These are phyloP conservation scores for Trapa bicornis DNA, from an alignment of 345 rosid species.

Conservation along the genomic window DNA sequence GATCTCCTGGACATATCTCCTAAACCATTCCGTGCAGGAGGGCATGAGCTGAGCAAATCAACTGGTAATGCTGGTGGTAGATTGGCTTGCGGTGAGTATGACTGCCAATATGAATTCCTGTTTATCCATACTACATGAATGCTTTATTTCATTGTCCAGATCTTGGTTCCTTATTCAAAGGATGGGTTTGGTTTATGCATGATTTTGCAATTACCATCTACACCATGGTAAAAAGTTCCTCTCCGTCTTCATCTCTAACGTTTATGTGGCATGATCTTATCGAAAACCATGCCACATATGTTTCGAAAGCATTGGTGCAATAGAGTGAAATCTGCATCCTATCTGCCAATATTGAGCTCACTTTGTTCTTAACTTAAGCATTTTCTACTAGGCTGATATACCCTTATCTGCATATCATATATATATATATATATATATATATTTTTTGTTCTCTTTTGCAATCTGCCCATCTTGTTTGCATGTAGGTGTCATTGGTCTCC, in stretches of 20 bases:
- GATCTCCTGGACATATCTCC: not conserved
- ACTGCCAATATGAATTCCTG: not conserved
- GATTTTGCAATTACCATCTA: no score
- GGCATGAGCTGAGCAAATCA: constrained; percentile 77
- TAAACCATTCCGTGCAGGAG: constrained; percentile 31
- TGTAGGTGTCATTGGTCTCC: constrained; percentile 47
- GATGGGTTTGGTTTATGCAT: not conserved
- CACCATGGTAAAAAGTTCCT: no score
- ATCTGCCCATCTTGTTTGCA: not conserved
- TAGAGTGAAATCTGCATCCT: not conserved
- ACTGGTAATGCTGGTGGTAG: constrained; percentile 95
- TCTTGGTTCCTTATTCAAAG: not conserved
- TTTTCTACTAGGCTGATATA: not conserved
- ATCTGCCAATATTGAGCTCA: not conserved
- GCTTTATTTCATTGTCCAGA: not conserved
- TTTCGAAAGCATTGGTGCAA: not conserved
- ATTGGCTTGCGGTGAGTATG: constrained; percentile 70
- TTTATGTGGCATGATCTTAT: no score
- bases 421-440: not conserved
- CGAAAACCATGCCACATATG: not conserved
- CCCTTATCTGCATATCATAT: no score
- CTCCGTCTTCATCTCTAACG: no score
- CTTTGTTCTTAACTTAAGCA: not conserved
- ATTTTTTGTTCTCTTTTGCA: not conserved
- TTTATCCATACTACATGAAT: not conserved